These are phyloP conservation scores for Grosmannia huntii DNA, from an alignment of 2,329 filamentous ascomycete genomes.

Conservation along the genomic window DNA sequence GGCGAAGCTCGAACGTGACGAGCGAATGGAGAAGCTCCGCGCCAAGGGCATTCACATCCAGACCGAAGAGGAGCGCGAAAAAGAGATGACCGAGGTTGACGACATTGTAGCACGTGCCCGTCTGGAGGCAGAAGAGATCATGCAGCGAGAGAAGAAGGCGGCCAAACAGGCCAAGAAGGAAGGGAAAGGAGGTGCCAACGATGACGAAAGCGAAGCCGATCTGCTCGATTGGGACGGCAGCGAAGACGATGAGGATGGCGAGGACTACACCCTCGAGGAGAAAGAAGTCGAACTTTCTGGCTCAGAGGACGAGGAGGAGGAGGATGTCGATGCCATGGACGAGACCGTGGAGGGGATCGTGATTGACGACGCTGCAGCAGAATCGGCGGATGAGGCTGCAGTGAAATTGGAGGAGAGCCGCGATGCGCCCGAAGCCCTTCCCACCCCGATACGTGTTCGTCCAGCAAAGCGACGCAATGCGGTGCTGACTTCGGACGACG, in stretches of 20 bases:
- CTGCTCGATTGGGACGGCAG: conserved; percentile 12
- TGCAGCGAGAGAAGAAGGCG: conserved; percentile 60
- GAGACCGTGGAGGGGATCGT: conserved; percentile 16
- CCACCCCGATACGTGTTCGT: conserved; percentile 16
- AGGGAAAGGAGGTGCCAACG: conserved; percentile 29
- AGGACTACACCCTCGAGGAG: conserved; percentile 3
- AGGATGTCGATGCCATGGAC: conserved; percentile 10
- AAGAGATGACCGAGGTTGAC: conserved; percentile 71
- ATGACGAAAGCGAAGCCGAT: conserved; percentile 29
- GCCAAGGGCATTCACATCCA: conserved; percentile 71
- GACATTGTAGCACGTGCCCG: conserved; percentile 78
- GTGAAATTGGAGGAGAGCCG: conserved; percentile 16
- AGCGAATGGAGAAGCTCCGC: conserved; percentile 62
- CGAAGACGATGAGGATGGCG: conserved; percentile 28
- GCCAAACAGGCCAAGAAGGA: conserved; percentile 50
- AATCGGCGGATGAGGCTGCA: conserved; percentile 17
- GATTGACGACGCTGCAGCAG: conserved; percentile 9
- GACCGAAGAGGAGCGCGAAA: conserved; percentile 75
- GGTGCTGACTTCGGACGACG: conserved; percentile 49
- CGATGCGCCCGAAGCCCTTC: neutral
- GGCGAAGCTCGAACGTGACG: conserved; percentile 62
- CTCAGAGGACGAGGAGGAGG: conserved; percentile 9
- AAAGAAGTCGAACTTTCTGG: conserved; percentile 12
- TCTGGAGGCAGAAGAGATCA: conserved; percentile 66
- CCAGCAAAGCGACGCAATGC: conserved; percentile 36